Evolutionary conservation across 108 stramenopile species (phyloP), one percentile per base, ranked within the genome.

Genomic region (Epipyxis sp.): DNA sequence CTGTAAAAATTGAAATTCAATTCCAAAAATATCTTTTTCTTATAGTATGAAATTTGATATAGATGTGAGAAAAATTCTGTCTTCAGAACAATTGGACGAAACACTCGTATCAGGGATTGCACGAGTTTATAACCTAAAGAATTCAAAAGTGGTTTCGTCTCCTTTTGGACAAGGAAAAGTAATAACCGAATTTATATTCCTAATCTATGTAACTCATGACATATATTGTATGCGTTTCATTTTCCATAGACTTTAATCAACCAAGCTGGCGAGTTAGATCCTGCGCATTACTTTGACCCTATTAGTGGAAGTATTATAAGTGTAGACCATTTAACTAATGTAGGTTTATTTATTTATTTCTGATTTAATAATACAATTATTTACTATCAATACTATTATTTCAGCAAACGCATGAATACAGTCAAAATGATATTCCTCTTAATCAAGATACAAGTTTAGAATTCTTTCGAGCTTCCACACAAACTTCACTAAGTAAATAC

Each of bases 61-160:
- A 74, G 71, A 74, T 37, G 71, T 74, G 3, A 74, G 32, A 32
- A 74, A 74, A 37, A 46, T 74, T 46, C 3, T 74, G 42, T 6
- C 32, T 32, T 37, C 40, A 20, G 34, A 57, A 42, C 3, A 43
- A 43, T 6, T 74, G 40, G 6, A 16, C 20, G 71, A 74, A 3
- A 6, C 32, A 6, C 13, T 74, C 3, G 71, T 42, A 29, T 3
- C 25, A 10, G 32, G 32, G 43, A 34, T 34, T 13, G 71, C 71
- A 34, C 44, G 71, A 10, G n/a, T 25, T 27, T 6, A 13, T 27
- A 74, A 74, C 25, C 3, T 57, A 10, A 74, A 37, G 42, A 74
- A 3, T 6, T 16, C 10, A 34, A 74, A 74, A 42, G 71, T 74
- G 16, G 71, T 74, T 42, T 10, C 35, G 10, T 13, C 71, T 32